Percentiles rank a stretch among this genome's conserved stretches.
Conservation (phyloP, 441 rosid genomes). For the Syzygium malaccense region DNA sequence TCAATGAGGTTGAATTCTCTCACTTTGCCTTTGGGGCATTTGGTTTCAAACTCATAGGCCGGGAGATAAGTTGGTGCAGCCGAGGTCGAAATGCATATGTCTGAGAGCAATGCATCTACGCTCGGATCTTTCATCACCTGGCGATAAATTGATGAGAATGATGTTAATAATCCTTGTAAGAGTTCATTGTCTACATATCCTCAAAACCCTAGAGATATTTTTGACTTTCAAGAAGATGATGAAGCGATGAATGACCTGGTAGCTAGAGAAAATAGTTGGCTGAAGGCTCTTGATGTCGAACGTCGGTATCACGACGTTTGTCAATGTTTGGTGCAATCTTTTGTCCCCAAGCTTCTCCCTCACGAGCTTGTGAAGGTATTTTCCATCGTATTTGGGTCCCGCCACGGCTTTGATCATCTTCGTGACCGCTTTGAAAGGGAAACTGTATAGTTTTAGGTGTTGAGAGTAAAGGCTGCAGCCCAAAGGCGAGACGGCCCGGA, state of each 20-base stretch:
- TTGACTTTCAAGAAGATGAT: neutral
- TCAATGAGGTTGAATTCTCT: conserved; percentile 27
- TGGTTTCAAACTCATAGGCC: conserved; percentile 14
- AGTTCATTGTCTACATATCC: neutral
- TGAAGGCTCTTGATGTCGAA: conserved; percentile 69
- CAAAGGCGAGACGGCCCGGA: no score
- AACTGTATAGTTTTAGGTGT: conserved; percentile 17
- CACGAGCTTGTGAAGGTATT: conserved; percentile 29
- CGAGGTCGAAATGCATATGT: conserved; percentile 51
- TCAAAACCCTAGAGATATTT: neutral
- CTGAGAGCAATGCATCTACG: conserved; percentile 19
- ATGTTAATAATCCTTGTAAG: neutral
- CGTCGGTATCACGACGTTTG: conserved; percentile 67
- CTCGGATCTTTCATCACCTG: no score
- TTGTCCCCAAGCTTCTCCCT: conserved; percentile 25
- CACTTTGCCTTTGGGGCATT: no score
- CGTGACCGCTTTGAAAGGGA: neutral
- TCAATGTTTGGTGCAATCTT: conserved; percentile 50
- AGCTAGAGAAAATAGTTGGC: conserved; percentile 69
- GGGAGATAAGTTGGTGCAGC: conserved; percentile 71
- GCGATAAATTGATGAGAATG: neutral
- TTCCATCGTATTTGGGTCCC: conserved; percentile 68
- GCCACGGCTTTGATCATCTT: conserved; percentile 18
- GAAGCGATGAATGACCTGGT: conserved; percentile 28
- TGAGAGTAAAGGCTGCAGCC: no score